Evolutionary conservation across 208 protist species (phyloP).

Genomic region (Trypanosoma melophagium): DNA sequence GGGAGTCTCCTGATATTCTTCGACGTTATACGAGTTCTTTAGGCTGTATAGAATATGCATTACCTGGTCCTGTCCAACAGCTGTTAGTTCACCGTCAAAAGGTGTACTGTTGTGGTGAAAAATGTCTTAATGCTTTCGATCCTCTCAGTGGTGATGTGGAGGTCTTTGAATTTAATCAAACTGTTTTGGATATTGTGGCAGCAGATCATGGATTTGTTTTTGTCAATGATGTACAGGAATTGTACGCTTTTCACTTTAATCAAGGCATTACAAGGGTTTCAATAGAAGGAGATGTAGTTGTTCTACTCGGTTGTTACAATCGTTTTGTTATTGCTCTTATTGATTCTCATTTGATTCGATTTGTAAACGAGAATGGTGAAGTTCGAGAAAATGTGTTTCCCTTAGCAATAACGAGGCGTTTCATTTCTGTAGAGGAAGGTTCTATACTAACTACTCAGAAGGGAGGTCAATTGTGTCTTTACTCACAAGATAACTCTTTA

Average conservation of each 20-base stretch:
- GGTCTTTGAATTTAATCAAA: conserved; percentile 33
- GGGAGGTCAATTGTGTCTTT: conserved; percentile 9
- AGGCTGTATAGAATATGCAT: conserved; percentile 10
- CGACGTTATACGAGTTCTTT: conserved; percentile 22
- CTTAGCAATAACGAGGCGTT: conserved; percentile 13
- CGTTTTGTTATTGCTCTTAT: conserved; percentile 19
- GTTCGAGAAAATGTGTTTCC: conserved; percentile 14
- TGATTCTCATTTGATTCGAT: conserved; percentile 6
- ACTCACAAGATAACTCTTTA: conserved; percentile 2
- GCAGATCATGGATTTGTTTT: conserved; percentile 79
- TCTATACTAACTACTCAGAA: conserved; percentile 2
- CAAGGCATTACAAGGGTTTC: conserved; percentile 41
- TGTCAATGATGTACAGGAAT: conserved; percentile 25
- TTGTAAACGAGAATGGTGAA: conserved; percentile 25
- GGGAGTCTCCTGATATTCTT: conserved; percentile 22
- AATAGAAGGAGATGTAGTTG: conserved; percentile 6
- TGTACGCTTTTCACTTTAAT: conserved; percentile 73
- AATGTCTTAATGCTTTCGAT: conserved; percentile 52
- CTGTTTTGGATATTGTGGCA: conserved; percentile 39
- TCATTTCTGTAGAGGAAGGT: conserved; percentile 14
- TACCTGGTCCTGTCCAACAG: conserved; percentile 30
- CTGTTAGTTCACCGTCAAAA: conserved; percentile 63
- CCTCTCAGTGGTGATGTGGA: conserved; percentile 53
- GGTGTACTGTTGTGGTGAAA: conserved; percentile 42
- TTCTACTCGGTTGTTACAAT: conserved; percentile 48